Evolutionary conservation across 176 grass and related monocot genomes (phyloP), one percentile per base, ranked within the genome.

Genomic region (Secale cereale): DNA sequence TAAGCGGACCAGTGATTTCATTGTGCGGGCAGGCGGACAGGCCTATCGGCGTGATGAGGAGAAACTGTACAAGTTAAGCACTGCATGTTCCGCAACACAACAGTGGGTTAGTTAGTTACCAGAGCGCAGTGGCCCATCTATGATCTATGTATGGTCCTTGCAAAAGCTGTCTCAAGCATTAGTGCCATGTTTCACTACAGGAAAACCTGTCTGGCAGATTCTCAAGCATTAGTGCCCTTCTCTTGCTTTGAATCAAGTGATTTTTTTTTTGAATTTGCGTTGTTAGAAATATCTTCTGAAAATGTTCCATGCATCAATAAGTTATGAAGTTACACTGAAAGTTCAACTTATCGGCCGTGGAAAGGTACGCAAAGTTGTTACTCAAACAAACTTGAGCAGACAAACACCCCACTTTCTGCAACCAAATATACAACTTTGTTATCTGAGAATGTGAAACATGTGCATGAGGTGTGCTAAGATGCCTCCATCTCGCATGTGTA

Each of bases 21-120:
- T 32, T 79, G 22, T 52, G 4, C 17, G 56, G 15, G 27, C 39
- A 7, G 2, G 2, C 30, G 3, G 6, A 7, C 33, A 40, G 37
- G 37, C 37, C 65, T 63, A 25, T 88, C 48, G 52, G 39, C 39
- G 52, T 80, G 41, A 31, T 28, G 56, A 74, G 29, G 2, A 54
- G 40, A 43, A 11, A 43, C 40, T 52, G 48, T 66, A 59, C 57
- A 62, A 52, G 19, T 52, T 17, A 62, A 78, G 60, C 15, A 62
- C 31, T 65, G 65, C 54, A 79, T 72, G 80, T 31, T 83, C 56
- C 63, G 54, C 28, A 76, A 67, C 48, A 81, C 29, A 70, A 76
- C 62, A 81, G 63, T 76, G 35, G 17, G 77, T 64, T 78, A 37
- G 83, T 77, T 88, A 85, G 37, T 77, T 88, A 85, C n/a, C 33